phyloP scores from a whole-genome alignment of 495 filamentous ascomycete genomes.

The Gamarada debralockiae region DNA sequence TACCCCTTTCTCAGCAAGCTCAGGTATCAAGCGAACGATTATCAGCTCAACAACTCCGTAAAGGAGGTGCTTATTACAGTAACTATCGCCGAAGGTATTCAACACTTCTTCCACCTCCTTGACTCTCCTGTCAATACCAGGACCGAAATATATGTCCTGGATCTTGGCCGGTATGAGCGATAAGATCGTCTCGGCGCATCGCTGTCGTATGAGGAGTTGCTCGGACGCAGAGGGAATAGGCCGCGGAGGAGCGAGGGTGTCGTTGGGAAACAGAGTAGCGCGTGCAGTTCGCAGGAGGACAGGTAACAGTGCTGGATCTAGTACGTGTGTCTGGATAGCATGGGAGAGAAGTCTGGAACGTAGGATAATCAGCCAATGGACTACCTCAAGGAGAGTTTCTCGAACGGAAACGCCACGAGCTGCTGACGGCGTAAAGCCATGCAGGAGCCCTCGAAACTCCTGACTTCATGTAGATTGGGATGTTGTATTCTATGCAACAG shows the following conservation, averaged over 20 bases:
- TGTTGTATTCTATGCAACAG: neutral
- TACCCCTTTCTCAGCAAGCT: conserved; percentile 71
- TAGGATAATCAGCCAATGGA: conserved; percentile 17
- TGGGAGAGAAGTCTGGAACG: conserved; percentile 68
- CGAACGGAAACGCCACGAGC: neutral
- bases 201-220: conserved; percentile 43
- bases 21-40: conserved; percentile 75
- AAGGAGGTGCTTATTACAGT: conserved; percentile 86
- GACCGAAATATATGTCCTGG: conserved; percentile 43
- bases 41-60: conserved; percentile 75
- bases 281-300: conserved; percentile 68
- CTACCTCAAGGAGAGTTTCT: neutral
- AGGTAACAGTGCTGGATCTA: conserved; percentile 66
- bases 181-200: conserved; percentile 50
- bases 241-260: conserved; percentile 49
- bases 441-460: neutral
- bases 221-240: conserved; percentile 42
- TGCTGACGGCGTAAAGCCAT: neutral
- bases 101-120: conserved; percentile 43
- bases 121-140: conserved; percentile 18
- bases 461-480: too few species aligned
- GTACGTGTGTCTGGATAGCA: conserved; percentile 59
- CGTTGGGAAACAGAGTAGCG: conserved; percentile 75
- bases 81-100: conserved; percentile 72
- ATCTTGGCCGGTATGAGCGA: conserved; percentile 45